phyloP scores from a whole-genome alignment of 371 early-diverging fungal species.

The Mucor lusitanicus region DNA sequence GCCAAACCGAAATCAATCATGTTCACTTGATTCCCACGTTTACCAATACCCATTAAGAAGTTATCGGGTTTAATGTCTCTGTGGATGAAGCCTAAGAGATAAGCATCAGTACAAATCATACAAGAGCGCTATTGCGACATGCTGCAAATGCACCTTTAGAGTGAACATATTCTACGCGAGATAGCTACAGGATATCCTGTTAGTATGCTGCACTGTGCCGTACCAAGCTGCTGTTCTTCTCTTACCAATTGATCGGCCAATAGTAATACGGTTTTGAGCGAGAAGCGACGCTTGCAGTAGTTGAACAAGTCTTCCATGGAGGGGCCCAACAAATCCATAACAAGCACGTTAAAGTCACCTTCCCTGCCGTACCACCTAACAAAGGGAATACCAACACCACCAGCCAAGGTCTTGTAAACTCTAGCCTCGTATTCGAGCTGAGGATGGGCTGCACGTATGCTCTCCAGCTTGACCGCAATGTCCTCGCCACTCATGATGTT shows the following conservation, averaged over 20 bases:
- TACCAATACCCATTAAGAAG: conserved; percentile 98
- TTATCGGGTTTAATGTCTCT: conserved; percentile 98
- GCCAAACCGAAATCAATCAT: conserved; percentile 99
- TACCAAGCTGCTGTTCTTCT: neutral
- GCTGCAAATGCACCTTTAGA: conserved; percentile 61
- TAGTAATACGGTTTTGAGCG: conserved; percentile 96
- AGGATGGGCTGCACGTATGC: conserved; percentile 90
- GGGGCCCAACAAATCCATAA: conserved; percentile 98
- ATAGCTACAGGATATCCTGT: conserved; percentile 66
- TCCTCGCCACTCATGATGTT: conserved; percentile 94
- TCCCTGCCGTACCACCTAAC: conserved; percentile 94
- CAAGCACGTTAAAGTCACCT: conserved; percentile 92
- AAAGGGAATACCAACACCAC: conserved; percentile 96
- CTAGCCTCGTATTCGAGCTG: conserved; percentile 97
- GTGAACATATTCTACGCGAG: conserved; percentile 98
- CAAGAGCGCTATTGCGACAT: neutral
- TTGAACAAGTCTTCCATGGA: conserved; percentile 99
- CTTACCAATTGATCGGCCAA: conserved; percentile 98
- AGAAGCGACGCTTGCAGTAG: conserved; percentile 96
- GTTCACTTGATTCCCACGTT: conserved; percentile 94
- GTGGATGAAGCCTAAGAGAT: conserved; percentile 52
- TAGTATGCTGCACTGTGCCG: neutral
- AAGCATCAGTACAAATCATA: neutral
- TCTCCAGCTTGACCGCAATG: conserved; percentile 95
- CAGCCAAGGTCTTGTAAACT: conserved; percentile 93